These are phyloP conservation scores for Macrocybe gigantea DNA, from an alignment of 768 basidiomycete genomes.

Conservation along the genomic window DNA sequence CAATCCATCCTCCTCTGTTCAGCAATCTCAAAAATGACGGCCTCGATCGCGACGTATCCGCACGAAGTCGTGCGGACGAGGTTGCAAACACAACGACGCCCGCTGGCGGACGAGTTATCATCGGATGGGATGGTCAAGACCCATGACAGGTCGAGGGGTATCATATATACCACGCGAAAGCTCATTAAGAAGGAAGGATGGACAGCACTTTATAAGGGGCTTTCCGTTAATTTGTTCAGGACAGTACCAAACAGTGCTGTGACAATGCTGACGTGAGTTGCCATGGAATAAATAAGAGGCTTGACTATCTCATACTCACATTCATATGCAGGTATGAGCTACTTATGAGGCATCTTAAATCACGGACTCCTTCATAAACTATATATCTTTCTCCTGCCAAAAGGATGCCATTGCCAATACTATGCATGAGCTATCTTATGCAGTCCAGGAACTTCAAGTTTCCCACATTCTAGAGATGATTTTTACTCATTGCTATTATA, in stretches of 20 bases:
- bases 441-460: no score
- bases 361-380: constrained; percentile 20
- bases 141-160: constrained; percentile 48
- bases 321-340: constrained; percentile 37
- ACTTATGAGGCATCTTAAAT: constrained; percentile 45
- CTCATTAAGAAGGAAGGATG: constrained; percentile 83
- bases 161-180: constrained; percentile 65
- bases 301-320: background rate
- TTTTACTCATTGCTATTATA: no score
- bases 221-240: constrained; percentile 89
- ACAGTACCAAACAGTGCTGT: constrained; percentile 97
- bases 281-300: background rate
- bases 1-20: constrained; percentile 82
- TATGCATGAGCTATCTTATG: no score
- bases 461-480: no score
- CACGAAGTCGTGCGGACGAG: constrained; percentile 99
- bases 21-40: constrained; percentile 93
- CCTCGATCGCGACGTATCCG: constrained; percentile 92
- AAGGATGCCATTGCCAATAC: no score
- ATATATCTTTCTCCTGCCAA: background rate
- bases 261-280: constrained; percentile 86
- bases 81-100: constrained; percentile 78
- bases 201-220: constrained; percentile 85
- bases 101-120: constrained; percentile 50
- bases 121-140: constrained; percentile 57